Base-by-base conservation (phyloP, 441 rosid genomes). In the Manihot esculenta region DNA sequence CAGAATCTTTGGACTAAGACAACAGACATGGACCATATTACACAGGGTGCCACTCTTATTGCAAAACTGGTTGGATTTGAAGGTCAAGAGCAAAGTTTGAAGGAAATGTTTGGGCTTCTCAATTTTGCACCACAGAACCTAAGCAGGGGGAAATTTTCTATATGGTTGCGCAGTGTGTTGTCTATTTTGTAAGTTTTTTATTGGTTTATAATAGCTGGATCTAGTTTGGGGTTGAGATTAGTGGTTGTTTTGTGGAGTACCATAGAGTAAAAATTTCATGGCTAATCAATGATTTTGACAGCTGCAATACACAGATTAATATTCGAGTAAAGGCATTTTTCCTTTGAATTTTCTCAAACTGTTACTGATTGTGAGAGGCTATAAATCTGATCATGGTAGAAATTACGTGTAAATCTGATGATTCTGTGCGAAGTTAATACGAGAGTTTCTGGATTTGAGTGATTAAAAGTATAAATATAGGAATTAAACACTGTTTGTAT, bases 81-180 rank as follows among this genome's bases (percentile, higher is more conserved):
- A 55, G 93, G 82, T 74, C 88, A 84, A 49, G 87, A 85, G 74
- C 80, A 85, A 71, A 81, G 88, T 14, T 82, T 87, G 72, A 89
- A 83, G 77, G 93, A 88, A 77, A 86, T 91, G 90, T 88, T 82
- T 61, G 94, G 97, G 7, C 90, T 91, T 20, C 93, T 91, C 70
- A 89, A 84, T 78, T 85, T 91, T 48, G 72, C 91, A 18, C 92
- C 95, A 17, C 78, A 74, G 50, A 72, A 54, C 42, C 72, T 67
- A 23, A 62, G 66, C 71, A 83, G 77, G 77, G 79, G 80, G 47
- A 74, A 77, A 77, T 66, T 76, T 24, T 81, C 77, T 38, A 57
- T 83, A 33, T 89, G 89, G 86, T 89, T 64, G 77, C 85, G 82
- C 72, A 82, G 80, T 12, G 80, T 83, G 33, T 60, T 80, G 74